A percentile compares a stretch with the other conserved stretches of the same genome.
These are phyloP conservation scores for Monilinia aucupariae DNA, from an alignment of 2,329 filamentous ascomycete species.

Conservation along the genomic window DNA sequence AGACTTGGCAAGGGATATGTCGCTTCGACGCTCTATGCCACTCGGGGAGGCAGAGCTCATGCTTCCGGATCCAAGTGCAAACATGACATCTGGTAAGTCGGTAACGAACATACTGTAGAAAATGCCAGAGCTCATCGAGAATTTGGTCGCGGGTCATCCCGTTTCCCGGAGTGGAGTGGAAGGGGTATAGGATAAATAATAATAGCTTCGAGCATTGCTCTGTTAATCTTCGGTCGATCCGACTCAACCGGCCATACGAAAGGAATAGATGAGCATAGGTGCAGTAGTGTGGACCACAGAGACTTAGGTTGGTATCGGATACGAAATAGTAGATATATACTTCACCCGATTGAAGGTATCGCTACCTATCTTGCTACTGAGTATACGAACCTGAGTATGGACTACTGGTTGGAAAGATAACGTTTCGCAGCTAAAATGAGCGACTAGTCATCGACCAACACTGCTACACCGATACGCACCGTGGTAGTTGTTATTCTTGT, in stretches of 20 bases:
- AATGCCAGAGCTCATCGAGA: conserved; percentile 11
- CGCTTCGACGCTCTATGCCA: conserved; percentile 21
- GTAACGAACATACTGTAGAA: background rate
- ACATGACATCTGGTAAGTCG: conserved; percentile 8
- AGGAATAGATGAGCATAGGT: background rate
- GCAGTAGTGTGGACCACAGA: background rate
- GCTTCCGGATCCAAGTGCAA: conserved; percentile 31
- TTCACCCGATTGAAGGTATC: background rate
- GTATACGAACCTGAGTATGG: background rate
- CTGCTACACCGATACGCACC: background rate
- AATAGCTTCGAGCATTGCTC: background rate
- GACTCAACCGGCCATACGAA: background rate
- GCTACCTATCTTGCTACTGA: background rate
- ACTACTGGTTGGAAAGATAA: background rate
- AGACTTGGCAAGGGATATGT: conserved; percentile 4
- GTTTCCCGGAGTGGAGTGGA: conserved; percentile 8
- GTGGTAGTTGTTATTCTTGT: too few relatives aligned
- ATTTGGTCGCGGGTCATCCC: conserved; percentile 14
- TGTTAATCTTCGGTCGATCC: conserved; percentile 8
- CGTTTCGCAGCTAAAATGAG: background rate
- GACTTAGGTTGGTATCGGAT: background rate
- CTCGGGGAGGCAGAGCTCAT: conserved; percentile 28
- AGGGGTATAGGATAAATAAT: background rate
- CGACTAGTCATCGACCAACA: background rate
- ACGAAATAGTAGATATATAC: background rate